Evolutionary conservation across 352 stramenopile genomes (phyloP).

Genomic region (Phytophthora kernoviae): DNA sequence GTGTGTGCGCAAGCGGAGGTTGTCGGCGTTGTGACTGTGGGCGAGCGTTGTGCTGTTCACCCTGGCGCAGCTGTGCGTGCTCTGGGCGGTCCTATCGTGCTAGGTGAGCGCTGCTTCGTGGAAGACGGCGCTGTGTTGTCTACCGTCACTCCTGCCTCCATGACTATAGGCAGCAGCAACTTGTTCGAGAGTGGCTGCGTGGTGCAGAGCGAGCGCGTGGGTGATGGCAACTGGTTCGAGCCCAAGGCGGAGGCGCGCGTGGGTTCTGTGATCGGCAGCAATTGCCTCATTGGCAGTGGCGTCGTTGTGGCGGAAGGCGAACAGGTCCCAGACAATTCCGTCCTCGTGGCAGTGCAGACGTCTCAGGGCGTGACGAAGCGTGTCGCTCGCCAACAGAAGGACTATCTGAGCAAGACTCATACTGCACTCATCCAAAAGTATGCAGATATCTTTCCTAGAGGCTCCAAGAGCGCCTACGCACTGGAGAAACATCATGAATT

Average conservation of each 20-base stretch:
- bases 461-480: conserved; percentile 71
- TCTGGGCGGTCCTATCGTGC: conserved; percentile 37
- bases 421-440: conserved; percentile 73
- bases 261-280: conserved; percentile 74
- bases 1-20: conserved; percentile 63
- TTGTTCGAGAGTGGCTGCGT: conserved; percentile 81
- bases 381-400: conserved; percentile 62
- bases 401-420: conserved; percentile 65
- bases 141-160: conserved; percentile 27
- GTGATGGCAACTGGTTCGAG: conserved; percentile 81
- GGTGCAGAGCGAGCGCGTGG: conserved; percentile 59
- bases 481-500: conserved; percentile 84
- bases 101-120: conserved; percentile 77
- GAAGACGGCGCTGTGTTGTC: conserved; percentile 65
- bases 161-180: conserved; percentile 69
- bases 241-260: conserved; percentile 52
- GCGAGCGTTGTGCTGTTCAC: conserved; percentile 50
- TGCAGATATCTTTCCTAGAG: conserved; percentile 65
- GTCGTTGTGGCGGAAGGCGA: conserved; percentile 74
- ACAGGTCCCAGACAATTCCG: conserved; percentile 68
- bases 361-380: conserved; percentile 32
- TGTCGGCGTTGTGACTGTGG: conserved; percentile 44
- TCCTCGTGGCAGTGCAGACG: conserved; percentile 71
- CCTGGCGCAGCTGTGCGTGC: conserved; percentile 48
- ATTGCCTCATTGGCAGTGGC: conserved; percentile 83